These are phyloP conservation scores for Hymenoscyphus fructigenus DNA, from an alignment of 2,329 filamentous ascomycete genomes.

Conservation along the genomic window DNA sequence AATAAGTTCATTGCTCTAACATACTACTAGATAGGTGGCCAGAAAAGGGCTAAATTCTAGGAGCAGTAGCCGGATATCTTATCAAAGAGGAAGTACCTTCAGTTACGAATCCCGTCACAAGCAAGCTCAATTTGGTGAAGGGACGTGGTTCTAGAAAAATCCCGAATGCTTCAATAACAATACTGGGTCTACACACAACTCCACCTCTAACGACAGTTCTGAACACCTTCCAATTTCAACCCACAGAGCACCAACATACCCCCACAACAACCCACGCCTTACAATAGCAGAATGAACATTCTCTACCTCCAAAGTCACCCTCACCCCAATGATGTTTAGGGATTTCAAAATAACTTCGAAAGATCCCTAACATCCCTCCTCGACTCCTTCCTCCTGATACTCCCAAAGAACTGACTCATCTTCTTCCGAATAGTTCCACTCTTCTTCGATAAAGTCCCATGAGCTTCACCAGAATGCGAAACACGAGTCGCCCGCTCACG, in stretches of 20 bases:
- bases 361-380: neutral
- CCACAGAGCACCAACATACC: neutral
- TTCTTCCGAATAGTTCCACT: constrained; percentile 16
- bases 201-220: neutral
- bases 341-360: neutral
- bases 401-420: constrained; percentile 16
- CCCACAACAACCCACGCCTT: neutral
- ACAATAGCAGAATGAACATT: neutral
- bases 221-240: neutral
- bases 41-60: too few species aligned
- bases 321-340: too few species aligned
- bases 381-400: constrained; percentile 12
- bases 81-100: too few species aligned
- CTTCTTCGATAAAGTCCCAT: neutral
- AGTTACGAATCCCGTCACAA: neutral
- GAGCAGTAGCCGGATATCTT: too few species aligned
- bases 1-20: too few species aligned
- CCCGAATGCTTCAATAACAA: constrained; percentile 4
- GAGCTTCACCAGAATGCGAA: neutral
- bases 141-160: neutral
- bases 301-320: too few species aligned
- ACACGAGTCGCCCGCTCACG: neutral
- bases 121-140: neutral
- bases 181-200: neutral
- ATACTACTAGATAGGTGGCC: too few species aligned